Base-by-base conservation (phyloP, 345 rosid genomes). In the Barbarea vulgaris region DNA sequence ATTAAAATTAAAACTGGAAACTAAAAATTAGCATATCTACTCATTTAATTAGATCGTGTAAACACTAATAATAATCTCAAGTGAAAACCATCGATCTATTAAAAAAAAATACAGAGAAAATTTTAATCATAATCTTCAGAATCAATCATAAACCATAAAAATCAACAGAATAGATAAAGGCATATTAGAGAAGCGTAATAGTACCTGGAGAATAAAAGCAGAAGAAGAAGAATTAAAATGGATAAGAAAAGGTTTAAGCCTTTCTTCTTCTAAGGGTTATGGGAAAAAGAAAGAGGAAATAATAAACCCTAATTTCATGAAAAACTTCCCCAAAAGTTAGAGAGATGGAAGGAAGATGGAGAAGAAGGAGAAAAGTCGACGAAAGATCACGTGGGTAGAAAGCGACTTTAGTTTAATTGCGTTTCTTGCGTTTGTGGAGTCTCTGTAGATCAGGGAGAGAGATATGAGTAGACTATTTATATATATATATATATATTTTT, bases 381-480 rank as follows among this genome's bases (percentile, higher is more conserved):
- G 77, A 66, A 67, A 60, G 77, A 67, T 72, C 77, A 78, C 77
- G 77, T 78, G 77, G 69, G 27, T 41, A 25, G 64, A 78, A 72
- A 78, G 77, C 77, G 81, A 78, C 81, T 72, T 77, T 77, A 65
- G 72, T 36, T 68, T 63, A 48, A n/a, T 76, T 51, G 77, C 55
- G 75, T 77, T 76, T 69, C 64, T 52, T 74, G 67, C 47, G 69
- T 52, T 58, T 72, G 73, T 72, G 73, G 81, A 65, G 77, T 72
- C 72, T 78, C 74, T 67, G 77, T 52, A 67, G 81, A 72, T 72
- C 59, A 78, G 19, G 39, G 37, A 31, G 69, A 66, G 74, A 58
- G 39, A 17, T 6, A 47, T 6, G 11, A 3, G 44, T 63, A 25
- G 21, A 51, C 12, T 36, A 46, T 57, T 10, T 57, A 14, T 66